These are phyloP conservation scores for Phytophthora ohioensis DNA, from an alignment of 352 stramenopile genomes.

Conservation along the genomic window DNA sequence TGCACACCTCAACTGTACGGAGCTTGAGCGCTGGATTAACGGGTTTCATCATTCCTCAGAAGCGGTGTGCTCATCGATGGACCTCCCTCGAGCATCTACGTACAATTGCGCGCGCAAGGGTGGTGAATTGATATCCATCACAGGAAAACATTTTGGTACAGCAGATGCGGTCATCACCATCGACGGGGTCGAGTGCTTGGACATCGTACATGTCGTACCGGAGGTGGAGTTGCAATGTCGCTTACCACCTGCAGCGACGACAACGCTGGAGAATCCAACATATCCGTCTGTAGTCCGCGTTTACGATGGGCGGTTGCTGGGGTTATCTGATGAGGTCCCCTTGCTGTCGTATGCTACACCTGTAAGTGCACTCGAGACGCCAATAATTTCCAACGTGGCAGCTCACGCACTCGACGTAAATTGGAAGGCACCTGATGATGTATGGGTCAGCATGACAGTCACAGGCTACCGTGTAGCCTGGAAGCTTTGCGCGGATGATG, in stretches of 20 bases:
- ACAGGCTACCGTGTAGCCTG: constrained; percentile 86
- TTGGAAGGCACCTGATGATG: constrained; percentile 67
- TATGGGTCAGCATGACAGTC: constrained; percentile 82
- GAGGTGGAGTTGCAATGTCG: constrained; percentile 82
- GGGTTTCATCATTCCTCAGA: constrained; percentile 49
- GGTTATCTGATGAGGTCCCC: constrained; percentile 61
- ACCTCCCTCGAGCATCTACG: constrained; percentile 62
- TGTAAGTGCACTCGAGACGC: constrained; percentile 40
- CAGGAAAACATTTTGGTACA: constrained; percentile 78
- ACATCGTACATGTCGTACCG: constrained; percentile 61
- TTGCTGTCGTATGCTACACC: constrained; percentile 76
- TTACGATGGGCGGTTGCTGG: constrained; percentile 63
- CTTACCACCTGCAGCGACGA: constrained; percentile 54
- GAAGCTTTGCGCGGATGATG: constrained; percentile 47
- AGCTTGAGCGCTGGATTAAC: constrained; percentile 54
- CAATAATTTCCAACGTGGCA: constrained; percentile 81
- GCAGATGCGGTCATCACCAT: constrained; percentile 77
- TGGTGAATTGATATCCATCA: constrained; percentile 65
- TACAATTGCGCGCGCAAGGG: constrained; percentile 78
- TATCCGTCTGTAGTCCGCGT: constrained; percentile 73
- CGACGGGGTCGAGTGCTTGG: constrained; percentile 69
- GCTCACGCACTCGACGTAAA: constrained; percentile 81
- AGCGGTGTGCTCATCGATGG: constrained; percentile 56
- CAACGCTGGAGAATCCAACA: constrained; percentile 41
- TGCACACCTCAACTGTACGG: constrained; percentile 57